Percentiles rank a stretch among this genome's conserved stretches.
phyloP scores from a whole-genome alignment of 2,329 filamentous ascomycete species.

The Penicillium hordei region DNA sequence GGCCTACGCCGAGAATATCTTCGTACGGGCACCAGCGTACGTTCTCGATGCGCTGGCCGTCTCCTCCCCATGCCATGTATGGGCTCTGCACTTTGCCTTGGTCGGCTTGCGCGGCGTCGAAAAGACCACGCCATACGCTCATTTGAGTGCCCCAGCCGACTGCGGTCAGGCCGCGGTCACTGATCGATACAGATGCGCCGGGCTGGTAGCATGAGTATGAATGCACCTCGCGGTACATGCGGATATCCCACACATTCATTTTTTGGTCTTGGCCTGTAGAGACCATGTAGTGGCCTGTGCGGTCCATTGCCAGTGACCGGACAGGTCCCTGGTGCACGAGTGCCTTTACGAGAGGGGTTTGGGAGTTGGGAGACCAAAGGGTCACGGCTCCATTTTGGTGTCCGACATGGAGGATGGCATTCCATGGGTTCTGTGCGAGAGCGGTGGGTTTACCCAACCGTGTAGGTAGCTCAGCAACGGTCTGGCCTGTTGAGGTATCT shows the following conservation, averaged over 20 bases:
- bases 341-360: slow-evolving; percentile 84
- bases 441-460: slow-evolving; percentile 80
- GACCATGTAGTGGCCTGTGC: slow-evolving; percentile 93
- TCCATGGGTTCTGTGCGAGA: slow-evolving; percentile 84
- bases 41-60: slow-evolving; percentile 76
- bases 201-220: slow-evolving; percentile 82
- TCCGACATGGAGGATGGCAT: slow-evolving; percentile 86
- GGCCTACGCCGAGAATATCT: slow-evolving; percentile 82
- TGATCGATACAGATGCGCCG: slow-evolving; percentile 80
- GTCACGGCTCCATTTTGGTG: slow-evolving; percentile 95
- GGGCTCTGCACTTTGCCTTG: slow-evolving; percentile 79
- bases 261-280: slow-evolving; percentile 84
- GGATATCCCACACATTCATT: slow-evolving; percentile 95
- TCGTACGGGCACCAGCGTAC: slow-evolving; percentile 93
- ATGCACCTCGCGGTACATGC: slow-evolving; percentile 90
- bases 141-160: slow-evolving; percentile 89
- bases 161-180: slow-evolving; percentile 81
- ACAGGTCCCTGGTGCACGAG: slow-evolving; percentile 88
- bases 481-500: slow-evolving; percentile 88
- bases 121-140: slow-evolving; percentile 88
- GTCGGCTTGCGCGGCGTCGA: slow-evolving; percentile 68
- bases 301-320: slow-evolving; percentile 77
- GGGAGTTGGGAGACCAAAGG: slow-evolving; percentile 90
- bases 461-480: slow-evolving; percentile 82
- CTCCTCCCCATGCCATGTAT: slow-evolving; percentile 90